phyloP scores from a whole-genome alignment of 2,329 filamentous ascomycete species.

The Penicillium sp. region DNA sequence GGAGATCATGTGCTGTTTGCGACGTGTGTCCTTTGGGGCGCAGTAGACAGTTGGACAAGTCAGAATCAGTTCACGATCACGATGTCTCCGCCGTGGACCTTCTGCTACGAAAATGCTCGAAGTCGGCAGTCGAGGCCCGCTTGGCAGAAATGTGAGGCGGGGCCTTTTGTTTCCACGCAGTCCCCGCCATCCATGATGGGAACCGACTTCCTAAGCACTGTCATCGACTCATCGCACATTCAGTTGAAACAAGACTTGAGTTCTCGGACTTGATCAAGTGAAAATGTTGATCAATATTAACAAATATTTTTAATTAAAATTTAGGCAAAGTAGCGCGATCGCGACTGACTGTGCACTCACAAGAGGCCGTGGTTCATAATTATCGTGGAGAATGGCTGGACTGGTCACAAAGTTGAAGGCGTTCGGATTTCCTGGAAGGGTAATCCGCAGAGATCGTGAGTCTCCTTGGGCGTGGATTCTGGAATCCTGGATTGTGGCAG shows the following conservation, averaged over 20 bases:
- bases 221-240: not conserved
- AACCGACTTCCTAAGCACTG: not conserved
- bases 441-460: constrained; percentile 31
- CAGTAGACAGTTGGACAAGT: not conserved
- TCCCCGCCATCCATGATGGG: not conserved
- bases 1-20: not conserved
- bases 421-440: constrained; percentile 26
- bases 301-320: not conserved
- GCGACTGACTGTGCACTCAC: not conserved
- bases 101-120: not conserved
- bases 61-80: not conserved
- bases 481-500: constrained; percentile 13
- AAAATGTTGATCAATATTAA: not conserved
- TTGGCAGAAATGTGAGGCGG: constrained; percentile 1
- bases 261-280: no score
- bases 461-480: constrained; percentile 5
- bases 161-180: not conserved
- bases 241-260: no score
- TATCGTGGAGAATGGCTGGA: not conserved
- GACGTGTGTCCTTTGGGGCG: not conserved
- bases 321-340: not conserved
- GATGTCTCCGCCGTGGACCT: constrained; percentile 9
- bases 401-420: constrained; percentile 17
- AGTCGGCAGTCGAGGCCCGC: not conserved
- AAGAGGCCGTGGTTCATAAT: not conserved